phyloP scores from a whole-genome alignment of 2,329 filamentous ascomycete genomes.

The Colletotrichum limetticola region DNA sequence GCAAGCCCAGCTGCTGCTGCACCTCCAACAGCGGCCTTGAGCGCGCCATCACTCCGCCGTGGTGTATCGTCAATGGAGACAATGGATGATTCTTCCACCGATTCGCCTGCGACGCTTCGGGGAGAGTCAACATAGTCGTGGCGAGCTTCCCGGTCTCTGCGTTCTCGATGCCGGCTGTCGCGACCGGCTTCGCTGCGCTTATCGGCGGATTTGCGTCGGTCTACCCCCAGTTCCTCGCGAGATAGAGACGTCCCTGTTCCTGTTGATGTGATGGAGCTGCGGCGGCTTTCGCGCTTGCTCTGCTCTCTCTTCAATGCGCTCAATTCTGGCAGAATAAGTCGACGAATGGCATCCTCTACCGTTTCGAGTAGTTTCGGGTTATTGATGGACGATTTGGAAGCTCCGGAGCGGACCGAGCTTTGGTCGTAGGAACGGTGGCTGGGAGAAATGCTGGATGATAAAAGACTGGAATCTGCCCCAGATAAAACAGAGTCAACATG shows the following conservation, averaged over 20 bases:
- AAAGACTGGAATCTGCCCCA: slow-evolving; percentile 62
- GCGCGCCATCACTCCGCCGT: slow-evolving; percentile 53
- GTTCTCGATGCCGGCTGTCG: slow-evolving; percentile 52
- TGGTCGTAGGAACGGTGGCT: slow-evolving; percentile 67
- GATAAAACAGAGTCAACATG: slow-evolving; percentile 64
- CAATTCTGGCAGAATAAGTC: slow-evolving; percentile 90
- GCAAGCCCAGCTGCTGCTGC: slow-evolving; percentile 52
- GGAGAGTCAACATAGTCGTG: slow-evolving; percentile 64
- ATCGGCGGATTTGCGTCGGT: slow-evolving; percentile 71
- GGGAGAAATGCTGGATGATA: slow-evolving; percentile 64
- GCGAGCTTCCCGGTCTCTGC: slow-evolving; percentile 61
- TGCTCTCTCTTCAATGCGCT: slow-evolving; percentile 92
- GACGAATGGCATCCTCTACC: slow-evolving; percentile 91
- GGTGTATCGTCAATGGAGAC: slow-evolving; percentile 57
- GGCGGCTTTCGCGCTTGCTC: slow-evolving; percentile 77
- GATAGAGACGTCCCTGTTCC: slow-evolving; percentile 60
- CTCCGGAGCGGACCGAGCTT: slow-evolving; percentile 61
- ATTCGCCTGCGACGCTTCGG: slow-evolving; percentile 60
- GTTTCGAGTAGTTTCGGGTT: slow-evolving; percentile 92
- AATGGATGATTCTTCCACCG: slow-evolving; percentile 50
- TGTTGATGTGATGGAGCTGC: slow-evolving; percentile 71
- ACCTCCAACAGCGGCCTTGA: slow-evolving; percentile 58
- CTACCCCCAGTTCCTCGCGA: slow-evolving; percentile 66
- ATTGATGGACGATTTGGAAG: slow-evolving; percentile 80
- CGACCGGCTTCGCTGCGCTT: slow-evolving; percentile 62